Evolutionary conservation across 805 yeast species (phyloP), one percentile per base, ranked within the genome.

Genomic region (Sugiyamaella chiloensis): DNA sequence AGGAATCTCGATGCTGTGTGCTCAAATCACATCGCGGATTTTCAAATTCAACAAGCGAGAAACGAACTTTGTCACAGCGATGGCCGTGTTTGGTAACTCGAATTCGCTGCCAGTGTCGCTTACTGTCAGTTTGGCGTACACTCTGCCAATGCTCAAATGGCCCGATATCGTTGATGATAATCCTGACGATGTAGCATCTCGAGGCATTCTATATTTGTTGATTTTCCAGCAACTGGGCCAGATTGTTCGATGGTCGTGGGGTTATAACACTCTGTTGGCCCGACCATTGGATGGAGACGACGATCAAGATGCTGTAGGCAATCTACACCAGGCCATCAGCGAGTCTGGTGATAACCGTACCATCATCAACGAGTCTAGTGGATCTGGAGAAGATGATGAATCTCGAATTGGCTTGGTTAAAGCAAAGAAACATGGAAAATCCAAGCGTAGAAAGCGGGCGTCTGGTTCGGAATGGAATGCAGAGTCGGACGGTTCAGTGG

Each of bases 71-170:
- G 96, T 93, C 42, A 85, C 95, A 19, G 98, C 96, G 2, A 93
- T 93, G 95, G 88, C 93, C 2, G 96, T 90, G 4, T 91, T 91
- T 68, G 98, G 97, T 45, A 93, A 91, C 68, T 87, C 96, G 37
- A 91, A 91, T 71, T 86, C 96, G 8, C 75, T 91, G 47, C 98
- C 99, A 0, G 98, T 91, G 1, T 88, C 96, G 0, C 74, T 93
- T 55, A 80, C 84, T 6, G 70, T 93, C 48, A 83, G 95, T 19
- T 67, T 80, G 52, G 81, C 84, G 2, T 74, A 74, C 58, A 73
- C 84, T 1, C 65, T 80, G 55, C 85, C 85, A 0, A 72, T 73
- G 46, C 70, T 81, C 52, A 62, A 64, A 36, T 80, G 86, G 86
- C 80, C 76, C 46, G 76, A 74, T 50, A 65, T 80, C 40, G 73